Evolutionary conservation across 345 rosid species (phyloP), one percentile per base, ranked within the genome.

Genomic region (Salix exigua): DNA sequence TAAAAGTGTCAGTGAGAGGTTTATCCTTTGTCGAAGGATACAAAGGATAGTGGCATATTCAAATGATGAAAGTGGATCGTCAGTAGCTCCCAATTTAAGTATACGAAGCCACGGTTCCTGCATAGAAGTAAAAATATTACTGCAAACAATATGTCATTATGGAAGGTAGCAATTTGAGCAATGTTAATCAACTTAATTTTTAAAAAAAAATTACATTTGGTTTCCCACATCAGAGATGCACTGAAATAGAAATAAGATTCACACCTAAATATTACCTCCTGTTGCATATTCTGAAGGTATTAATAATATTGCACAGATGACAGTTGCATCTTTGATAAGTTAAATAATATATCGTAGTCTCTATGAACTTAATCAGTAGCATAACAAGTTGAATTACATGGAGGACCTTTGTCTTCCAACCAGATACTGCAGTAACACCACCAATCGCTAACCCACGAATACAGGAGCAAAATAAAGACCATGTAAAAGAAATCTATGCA

Each of bases 41-140:
- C 97, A 97, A 81, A 91, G 86, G 73, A 96, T 94, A 30, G 31
- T 30, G 31, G 4, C 3, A 30, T 30, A 30, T 30, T 30, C 4
- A 30, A 30, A 30, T 67, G 98, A 94, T 77, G 98, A 96, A 82
- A 96, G 98, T 35, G 98, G 97, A 87, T 96, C 99, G 73, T 91
- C 99, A 75, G 89, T 83, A 73, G 92, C 84, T 76, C 94, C 98
- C 71, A 94, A 79, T 88, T 93, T 90, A 77, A 96, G 83, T 77
- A 96, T 97, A 74, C 98, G 98, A 69, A 88, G 79, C 99, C 99
- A 96, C 72, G 94, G 84, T 60, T 98, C 99, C 99, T 96, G 79
- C 23, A 48, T 18, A 71, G 40, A 70, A 28, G 35, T 67, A 40
- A 31, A 42, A 13, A 62, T 2, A 75, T 11, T 17, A 55, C 42